Base-by-base conservation (phyloP, 192 early-diverging fungal genomes). In the Dissophora ornata region DNA sequence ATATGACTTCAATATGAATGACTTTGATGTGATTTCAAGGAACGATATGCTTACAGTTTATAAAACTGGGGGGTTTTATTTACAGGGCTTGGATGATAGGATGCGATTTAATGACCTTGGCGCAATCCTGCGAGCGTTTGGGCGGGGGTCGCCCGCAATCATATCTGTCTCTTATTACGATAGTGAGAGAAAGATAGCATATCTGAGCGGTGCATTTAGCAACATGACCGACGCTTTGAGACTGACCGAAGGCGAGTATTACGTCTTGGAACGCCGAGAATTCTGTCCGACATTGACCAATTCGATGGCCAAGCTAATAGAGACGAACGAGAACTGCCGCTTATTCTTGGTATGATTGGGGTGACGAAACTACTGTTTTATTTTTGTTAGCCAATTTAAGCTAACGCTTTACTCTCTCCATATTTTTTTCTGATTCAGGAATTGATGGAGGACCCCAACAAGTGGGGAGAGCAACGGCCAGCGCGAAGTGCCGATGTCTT, bases 371-470 rank as follows among this genome's bases (percentile, higher is more conserved):
- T 13, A 38, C 7, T 38, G 36, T 9, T 38, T 13, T 38, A 38
- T 13, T 38, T 38, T 38, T 38, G 36, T 38, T 38, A 38, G n/a
- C n/a, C n/a, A n/a, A n/a, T n/a, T n/a, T n/a, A n/a, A n/a, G n/a
- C n/a, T n/a, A n/a, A n/a, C n/a, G n/a, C n/a, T n/a, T n/a, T n/a
- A n/a, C n/a, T n/a, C n/a, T n/a, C n/a, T n/a, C n/a, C n/a, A n/a
- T n/a, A n/a, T n/a, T n/a, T 24, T 4, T 47, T 30, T 21, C 21
- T 42, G 3, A 63, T 28, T 4, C 58, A 84, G 83, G 55, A 67
- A 45, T 15, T 82, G 3, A 45, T 84, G 24, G 25, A 32, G n/a
- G 44, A 82, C 63, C 83, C 83, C 0, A 84, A 84, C 57, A 50
- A 50, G 42, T 84, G 83, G 83, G 80, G 81, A 5, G 41, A 44